Evolutionary conservation across 352 stramenopile species (phyloP).

Genomic region (Globisporangium canariense): DNA sequence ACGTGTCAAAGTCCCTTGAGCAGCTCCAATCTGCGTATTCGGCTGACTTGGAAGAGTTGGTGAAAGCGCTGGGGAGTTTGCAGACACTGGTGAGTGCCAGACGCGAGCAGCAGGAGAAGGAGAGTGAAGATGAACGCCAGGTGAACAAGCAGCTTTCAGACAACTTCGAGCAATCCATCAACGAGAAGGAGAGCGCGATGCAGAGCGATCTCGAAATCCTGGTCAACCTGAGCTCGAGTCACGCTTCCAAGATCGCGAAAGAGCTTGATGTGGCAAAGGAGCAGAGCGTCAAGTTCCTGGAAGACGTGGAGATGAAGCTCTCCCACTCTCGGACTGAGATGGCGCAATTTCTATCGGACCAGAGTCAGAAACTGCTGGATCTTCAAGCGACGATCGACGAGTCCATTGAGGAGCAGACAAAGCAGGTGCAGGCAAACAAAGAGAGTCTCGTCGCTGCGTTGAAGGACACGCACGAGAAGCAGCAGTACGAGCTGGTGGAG

Average conservation of each 20-base stretch:
- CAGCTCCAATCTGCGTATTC: constrained; percentile 47
- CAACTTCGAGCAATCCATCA: constrained; percentile 21
- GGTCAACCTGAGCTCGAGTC: constrained; percentile 28
- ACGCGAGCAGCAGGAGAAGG: constrained; percentile 19
- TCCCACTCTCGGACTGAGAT: constrained; percentile 31
- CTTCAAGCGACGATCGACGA: constrained; percentile 42
- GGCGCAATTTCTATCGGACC: constrained; percentile 35
- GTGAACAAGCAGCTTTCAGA: constrained; percentile 23
- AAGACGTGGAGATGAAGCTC: constrained; percentile 27
- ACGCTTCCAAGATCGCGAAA: constrained; percentile 26
- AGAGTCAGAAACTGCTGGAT: constrained; percentile 44
- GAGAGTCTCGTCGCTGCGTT: constrained; percentile 25
- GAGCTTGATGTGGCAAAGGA: constrained; percentile 31
- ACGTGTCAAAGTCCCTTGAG: constrained; percentile 38
- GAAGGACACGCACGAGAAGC: constrained; percentile 29
- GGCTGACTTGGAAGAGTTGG: constrained; percentile 37
- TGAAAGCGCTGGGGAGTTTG: constrained; percentile 28
- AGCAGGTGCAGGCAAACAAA: constrained; percentile 39
- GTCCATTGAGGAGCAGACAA: constrained; percentile 41
- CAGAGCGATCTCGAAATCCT: constrained; percentile 32
- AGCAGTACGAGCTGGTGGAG: constrained; percentile 37
- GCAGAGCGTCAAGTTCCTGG: constrained; percentile 27
- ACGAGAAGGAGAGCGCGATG: constrained; percentile 25
- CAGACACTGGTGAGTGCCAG: constrained; percentile 23
- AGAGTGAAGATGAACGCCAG: constrained; percentile 17